These are phyloP conservation scores for Blumeriella jaapii DNA, from an alignment of 2,329 filamentous ascomycete species.

Conservation along the genomic window DNA sequence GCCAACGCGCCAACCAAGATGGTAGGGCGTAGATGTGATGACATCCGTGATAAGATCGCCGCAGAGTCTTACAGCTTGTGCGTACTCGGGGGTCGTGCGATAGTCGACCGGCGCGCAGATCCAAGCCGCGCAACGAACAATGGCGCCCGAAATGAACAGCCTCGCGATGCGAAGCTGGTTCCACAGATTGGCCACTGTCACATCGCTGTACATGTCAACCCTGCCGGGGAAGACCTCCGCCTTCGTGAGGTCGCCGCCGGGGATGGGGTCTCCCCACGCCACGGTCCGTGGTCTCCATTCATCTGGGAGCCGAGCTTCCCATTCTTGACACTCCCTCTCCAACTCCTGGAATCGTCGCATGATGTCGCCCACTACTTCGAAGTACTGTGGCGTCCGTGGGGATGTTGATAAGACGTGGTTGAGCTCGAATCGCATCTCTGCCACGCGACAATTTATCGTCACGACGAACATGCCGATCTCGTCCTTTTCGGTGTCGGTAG, in stretches of 20 bases:
- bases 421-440: slow-evolving; percentile 43
- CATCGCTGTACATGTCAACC: slow-evolving; percentile 47
- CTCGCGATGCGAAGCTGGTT: slow-evolving; percentile 43
- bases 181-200: slow-evolving; percentile 47
- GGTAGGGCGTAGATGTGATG: slow-evolving; percentile 48
- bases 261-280: slow-evolving; percentile 44
- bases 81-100: slow-evolving; percentile 50
- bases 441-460: slow-evolving; percentile 39
- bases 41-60: slow-evolving; percentile 45
- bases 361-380: slow-evolving; percentile 39
- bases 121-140: slow-evolving; percentile 50
- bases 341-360: slow-evolving; percentile 40
- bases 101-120: slow-evolving; percentile 49
- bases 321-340: slow-evolving; percentile 40
- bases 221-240: slow-evolving; percentile 49
- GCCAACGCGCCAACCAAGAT: slow-evolving; percentile 46
- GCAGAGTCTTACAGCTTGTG: slow-evolving; percentile 39
- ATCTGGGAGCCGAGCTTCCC: slow-evolving; percentile 39
- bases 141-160: slow-evolving; percentile 42
- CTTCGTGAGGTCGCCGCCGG: slow-evolving; percentile 38
- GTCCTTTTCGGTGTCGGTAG: slow-evolving; percentile 40
- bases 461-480: slow-evolving; percentile 33
- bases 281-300: slow-evolving; percentile 41
- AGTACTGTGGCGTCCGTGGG: slow-evolving; percentile 37
- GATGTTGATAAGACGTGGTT: slow-evolving; percentile 38